Percentiles rank a stretch among this genome's conserved stretches.
Conservation (phyloP, 2,329 filamentous ascomycete genomes). For the Talaromyces verruculosus region DNA sequence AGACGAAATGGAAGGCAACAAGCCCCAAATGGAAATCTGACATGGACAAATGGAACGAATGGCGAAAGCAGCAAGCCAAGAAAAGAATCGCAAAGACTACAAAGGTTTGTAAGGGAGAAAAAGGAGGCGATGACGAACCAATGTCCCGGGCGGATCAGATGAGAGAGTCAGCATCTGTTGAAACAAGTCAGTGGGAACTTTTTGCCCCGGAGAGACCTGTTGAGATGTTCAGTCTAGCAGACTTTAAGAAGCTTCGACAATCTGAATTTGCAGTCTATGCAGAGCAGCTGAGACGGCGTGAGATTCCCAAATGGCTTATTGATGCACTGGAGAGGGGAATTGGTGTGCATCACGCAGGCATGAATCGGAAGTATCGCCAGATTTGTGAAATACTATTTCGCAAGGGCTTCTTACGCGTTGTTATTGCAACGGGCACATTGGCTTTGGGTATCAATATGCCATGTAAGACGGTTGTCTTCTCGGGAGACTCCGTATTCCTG, state of each 20-base stretch:
- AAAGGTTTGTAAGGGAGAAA: neutral
- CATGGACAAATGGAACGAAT: constrained; percentile 29
- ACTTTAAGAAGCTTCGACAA: neutral
- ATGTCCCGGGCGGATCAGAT: neutral
- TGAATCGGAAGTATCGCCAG: constrained; percentile 73
- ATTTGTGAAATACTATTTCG: constrained; percentile 65
- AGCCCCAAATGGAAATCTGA: constrained; percentile 6
- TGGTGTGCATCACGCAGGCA: constrained; percentile 75
- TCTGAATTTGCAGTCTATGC: constrained; percentile 3
- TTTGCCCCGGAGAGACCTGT: constrained; percentile 68
- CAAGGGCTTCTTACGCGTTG: constrained; percentile 67
- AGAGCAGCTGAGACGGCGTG: neutral
- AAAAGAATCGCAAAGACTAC: neutral
- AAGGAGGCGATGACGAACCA: neutral
- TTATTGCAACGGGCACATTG: constrained; percentile 74
- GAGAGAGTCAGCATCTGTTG: constrained; percentile 28
- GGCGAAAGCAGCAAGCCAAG: constrained; percentile 45
- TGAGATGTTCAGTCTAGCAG: neutral
- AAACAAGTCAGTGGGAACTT: constrained; percentile 58
- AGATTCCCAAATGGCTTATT: constrained; percentile 46
- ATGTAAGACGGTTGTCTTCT: constrained; percentile 77
- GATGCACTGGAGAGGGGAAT: constrained; percentile 65
- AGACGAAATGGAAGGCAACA: constrained; percentile 8
- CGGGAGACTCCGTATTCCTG: constrained; percentile 69
- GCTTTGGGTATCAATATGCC: constrained; percentile 81